Base-by-base conservation (phyloP, 2,329 filamentous ascomycete genomes). In the Fusarium sublunatum region DNA sequence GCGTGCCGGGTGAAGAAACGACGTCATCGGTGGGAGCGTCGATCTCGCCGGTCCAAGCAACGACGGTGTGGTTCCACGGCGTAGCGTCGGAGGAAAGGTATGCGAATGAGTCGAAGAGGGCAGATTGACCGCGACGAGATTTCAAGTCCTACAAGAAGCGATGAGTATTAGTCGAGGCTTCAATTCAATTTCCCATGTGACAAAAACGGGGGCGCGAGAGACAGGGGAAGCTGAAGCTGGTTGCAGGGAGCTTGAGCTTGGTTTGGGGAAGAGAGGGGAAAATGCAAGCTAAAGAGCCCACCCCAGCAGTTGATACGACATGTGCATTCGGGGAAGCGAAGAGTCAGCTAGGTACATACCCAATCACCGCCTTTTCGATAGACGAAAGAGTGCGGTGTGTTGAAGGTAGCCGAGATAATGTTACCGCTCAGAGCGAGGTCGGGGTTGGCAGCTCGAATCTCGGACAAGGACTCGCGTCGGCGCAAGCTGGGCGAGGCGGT, bases 21-120 rank as follows among this genome's bases (percentile, higher is more conserved):
- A 70, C 64, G 28, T 75, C 72, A 40, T 84, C 81, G 36, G 73
- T 61, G 3, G 81, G 78, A 5, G 76, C 79, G 54, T 88, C 86
- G 57, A 94, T 90, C 76, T 98, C 94, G 56, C 94, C 94, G 4
- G 94, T 97, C 94, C 94, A 98, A 41, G 92, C 93, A 49, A 98
- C 91, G 6, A 97, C 85, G 1, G 89, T 95, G 78, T 97, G 94
- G 70, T 93, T 92, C 93, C 93, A 98, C 19, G 90, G 88, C 3
- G 90, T 89, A 39, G 90, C 84, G 53, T 90, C 83, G n/a, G 93
- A 96, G 4, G 93, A 91, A 40, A 98, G 87, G 77, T 96, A 89
- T 53, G 89, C 86, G 72, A 98, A 93, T 9, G 93, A 93, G 75
- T 97, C 93, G 77, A 96, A 96, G 31, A 98, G 84, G 13, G 94